Percentiles rank a stretch among this genome's conserved stretches.
These are phyloP conservation scores for Phylloporus scabripes DNA, from an alignment of 768 basidiomycete genomes.

Conservation along the genomic window DNA sequence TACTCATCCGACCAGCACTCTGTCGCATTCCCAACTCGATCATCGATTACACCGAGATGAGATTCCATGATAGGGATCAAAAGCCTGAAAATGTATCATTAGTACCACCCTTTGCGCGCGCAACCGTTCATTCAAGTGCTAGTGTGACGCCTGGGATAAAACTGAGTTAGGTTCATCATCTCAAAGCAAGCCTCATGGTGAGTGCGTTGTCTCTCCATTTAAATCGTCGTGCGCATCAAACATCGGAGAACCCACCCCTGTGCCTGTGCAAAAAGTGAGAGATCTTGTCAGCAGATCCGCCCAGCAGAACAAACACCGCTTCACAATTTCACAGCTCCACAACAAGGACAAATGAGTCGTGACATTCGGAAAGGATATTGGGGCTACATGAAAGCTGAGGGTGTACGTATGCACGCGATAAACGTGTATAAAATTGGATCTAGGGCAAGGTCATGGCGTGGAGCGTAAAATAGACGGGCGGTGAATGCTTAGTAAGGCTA, in stretches of 20 bases:
- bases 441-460: conserved; percentile 6
- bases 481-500: conserved; percentile 1
- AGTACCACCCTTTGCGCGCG: not conserved
- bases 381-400: conserved; percentile 11
- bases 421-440: conserved; percentile 14
- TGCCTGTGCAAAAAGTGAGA: conserved; percentile 2
- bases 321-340: conserved; percentile 11
- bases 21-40: not conserved
- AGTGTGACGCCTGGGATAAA: not conserved
- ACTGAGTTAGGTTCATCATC: conserved; percentile 17
- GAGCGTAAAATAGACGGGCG: conserved; percentile 6
- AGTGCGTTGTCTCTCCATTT: conserved; percentile 20
- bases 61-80: not conserved
- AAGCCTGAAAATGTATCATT: not conserved
- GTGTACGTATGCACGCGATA: conserved; percentile 10
- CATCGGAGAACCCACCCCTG: conserved; percentile 25
- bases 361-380: conserved; percentile 12
- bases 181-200: conserved; percentile 17
- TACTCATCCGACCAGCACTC: not conserved
- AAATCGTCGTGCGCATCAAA: conserved; percentile 14
- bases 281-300: conserved; percentile 20
- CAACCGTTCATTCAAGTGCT: not conserved
- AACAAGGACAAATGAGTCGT: conserved; percentile 7
- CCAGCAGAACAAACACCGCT: conserved; percentile 1
- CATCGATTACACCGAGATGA: not conserved